Evolutionary conservation across 2,329 filamentous ascomycete genomes (phyloP).

Genomic region (Teratosphaeria gauchensis): DNA sequence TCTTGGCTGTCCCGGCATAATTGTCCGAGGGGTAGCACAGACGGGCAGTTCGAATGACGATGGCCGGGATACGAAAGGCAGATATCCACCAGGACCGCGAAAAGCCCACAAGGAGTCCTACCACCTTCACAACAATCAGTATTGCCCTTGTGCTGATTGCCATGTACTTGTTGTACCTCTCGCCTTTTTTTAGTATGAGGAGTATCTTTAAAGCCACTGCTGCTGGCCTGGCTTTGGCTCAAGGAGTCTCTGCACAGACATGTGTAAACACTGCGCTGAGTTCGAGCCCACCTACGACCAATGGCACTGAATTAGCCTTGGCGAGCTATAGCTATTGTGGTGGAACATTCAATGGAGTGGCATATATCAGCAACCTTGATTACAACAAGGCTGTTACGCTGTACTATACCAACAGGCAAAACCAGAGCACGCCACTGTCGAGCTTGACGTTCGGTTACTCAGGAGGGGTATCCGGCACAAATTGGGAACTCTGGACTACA

Average conservation of each 20-base stretch:
- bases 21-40: not conserved
- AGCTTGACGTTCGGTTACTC: conserved; percentile 17
- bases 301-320: conserved; percentile 16
- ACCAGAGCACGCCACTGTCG: conserved; percentile 21
- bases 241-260: conserved; percentile 9
- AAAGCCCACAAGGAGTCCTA: not conserved
- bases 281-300: conserved; percentile 7
- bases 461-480: conserved; percentile 13
- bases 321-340: conserved; percentile 23
- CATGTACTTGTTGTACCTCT: not conserved
- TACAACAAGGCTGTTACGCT: conserved; percentile 25
- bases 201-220: not conserved
- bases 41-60: not conserved
- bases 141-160: not conserved
- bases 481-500: conserved; percentile 21
- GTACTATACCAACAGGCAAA: conserved; percentile 22
- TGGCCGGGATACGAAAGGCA: not conserved
- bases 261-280: conserved; percentile 15
- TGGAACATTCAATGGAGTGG: conserved; percentile 17
- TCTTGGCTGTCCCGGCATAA: not conserved
- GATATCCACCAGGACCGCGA: not conserved
- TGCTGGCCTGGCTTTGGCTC: conserved; percentile 2
- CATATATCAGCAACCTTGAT: conserved; percentile 22
- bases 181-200: conserved; percentile 1
- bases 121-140: not conserved